Evolutionary conservation across 495 filamentous ascomycete genomes (phyloP), one percentile per base, ranked within the genome.

Genomic region (Amorphotheca resinae): DNA sequence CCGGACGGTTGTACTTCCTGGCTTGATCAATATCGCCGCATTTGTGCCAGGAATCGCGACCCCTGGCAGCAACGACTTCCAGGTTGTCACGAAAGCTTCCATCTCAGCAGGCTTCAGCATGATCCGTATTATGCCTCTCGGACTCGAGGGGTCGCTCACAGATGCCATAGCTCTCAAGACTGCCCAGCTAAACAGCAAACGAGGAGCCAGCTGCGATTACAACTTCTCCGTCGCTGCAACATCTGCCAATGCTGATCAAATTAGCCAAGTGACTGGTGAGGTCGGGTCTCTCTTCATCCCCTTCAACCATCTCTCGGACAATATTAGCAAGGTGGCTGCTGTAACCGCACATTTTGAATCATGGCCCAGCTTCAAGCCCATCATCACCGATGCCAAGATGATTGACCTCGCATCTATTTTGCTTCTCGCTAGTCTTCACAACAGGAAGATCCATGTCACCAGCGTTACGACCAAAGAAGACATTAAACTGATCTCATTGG

Each of bases 211-310:
- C 59, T 87, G 82, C 52, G 84, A 91, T 61, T 91, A 78, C 68
- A 91, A 91, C 66, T 77, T 89, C 60, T 89, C 84, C 36, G 77
- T 91, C 45, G 77, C 78, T 22, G 84, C 84, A 40, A 87, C 84
- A 18, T 80, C 81, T 9, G 69, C 67, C 48, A 91, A 91, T 57
- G 73, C 80, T 14, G 74, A 81, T 41, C 79, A 88, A 58, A 77
- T 88, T 52, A 76, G 73, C 45, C 72, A 80, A 48, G 66, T 87
- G 28, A 74, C 77, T 14, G 67, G 72, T 28, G 82, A 88, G 42
- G 82, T 91, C 43, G 84, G 84, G 5, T 87, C 84, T 17, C 68
- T 91, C 15, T 91, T 87, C 64, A 82, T 91, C 38, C 84, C 84
- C 0, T 91, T 89, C 73, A 86, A 91, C 59, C 82, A 88, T 55